These are phyloP conservation scores for Amphibolis antarctica DNA, from an alignment of 106 monocot genomes.

Conservation along the genomic window DNA sequence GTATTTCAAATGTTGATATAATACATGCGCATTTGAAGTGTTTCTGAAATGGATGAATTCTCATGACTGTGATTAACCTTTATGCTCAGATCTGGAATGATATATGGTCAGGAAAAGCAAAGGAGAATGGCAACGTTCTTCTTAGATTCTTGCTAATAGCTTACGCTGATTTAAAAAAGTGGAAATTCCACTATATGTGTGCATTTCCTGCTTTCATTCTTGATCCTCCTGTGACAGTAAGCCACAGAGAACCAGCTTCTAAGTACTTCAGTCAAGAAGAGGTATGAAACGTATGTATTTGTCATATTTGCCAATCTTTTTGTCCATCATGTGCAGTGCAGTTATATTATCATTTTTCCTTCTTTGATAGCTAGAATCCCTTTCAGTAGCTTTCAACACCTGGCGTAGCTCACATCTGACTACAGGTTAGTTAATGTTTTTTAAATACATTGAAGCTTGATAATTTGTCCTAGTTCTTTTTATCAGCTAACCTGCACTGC, in stretches of 20 bases:
- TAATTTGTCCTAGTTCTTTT: not conserved
- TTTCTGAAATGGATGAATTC: too few species aligned
- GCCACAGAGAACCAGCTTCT: constrained; percentile 50
- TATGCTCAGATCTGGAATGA: constrained; percentile 59
- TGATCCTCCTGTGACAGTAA: constrained; percentile 62
- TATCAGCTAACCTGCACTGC: too few species aligned
- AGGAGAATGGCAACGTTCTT: constrained; percentile 60
- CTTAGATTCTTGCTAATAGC: constrained; percentile 82
- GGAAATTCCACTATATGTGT: constrained; percentile 76
- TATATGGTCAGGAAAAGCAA: constrained; percentile 59
- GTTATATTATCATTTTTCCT: not conserved
- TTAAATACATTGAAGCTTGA: not conserved
- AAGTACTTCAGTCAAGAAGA: constrained; percentile 41
- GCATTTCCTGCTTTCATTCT: constrained; percentile 90
- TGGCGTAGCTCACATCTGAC: constrained; percentile 75
- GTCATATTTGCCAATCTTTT: not conserved
- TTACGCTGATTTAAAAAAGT: constrained; percentile 89
- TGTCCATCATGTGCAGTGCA: not conserved
- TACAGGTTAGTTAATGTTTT: constrained; percentile 30
- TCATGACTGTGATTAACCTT: not conserved
- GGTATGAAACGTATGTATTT: constrained; percentile 23
- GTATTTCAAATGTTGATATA: too few species aligned
- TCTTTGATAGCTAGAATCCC: constrained; percentile 37
- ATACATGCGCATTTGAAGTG: too few species aligned
- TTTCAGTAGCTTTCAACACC: constrained; percentile 48